Evolutionary conservation across 441 rosid species (phyloP).

Genomic region (Erodium moschatum): DNA sequence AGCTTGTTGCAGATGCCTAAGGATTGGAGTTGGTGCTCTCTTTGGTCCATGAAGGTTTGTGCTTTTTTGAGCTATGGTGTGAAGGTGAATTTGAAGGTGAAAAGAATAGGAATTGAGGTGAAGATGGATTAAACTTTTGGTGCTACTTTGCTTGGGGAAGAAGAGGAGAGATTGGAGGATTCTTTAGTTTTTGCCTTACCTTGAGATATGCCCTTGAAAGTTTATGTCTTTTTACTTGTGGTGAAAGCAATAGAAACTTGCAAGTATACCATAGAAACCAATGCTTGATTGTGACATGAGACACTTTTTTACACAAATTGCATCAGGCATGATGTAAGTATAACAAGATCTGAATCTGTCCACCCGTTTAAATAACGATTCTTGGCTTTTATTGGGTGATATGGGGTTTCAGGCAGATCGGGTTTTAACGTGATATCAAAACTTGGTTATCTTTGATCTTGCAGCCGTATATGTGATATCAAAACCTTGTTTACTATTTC

Average conservation of each 20-base stretch:
- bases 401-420: too few species aligned
- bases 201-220: not conserved
- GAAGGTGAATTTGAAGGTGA: slow-evolving; percentile 3
- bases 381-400: too few species aligned
- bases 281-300: too few species aligned
- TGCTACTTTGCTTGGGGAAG: not conserved
- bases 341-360: too few species aligned
- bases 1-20: slow-evolving; percentile 5
- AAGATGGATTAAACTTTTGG: not conserved
- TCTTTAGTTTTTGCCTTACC: not conserved
- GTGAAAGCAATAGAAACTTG: slow-evolving; percentile 10
- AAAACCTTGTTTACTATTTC: too few species aligned
- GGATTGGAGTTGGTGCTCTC: slow-evolving; percentile 4
- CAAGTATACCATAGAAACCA: not conserved
- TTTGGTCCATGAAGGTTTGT: not conserved
- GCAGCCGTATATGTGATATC: too few species aligned
- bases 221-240: not conserved
- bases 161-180: not conserved
- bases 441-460: too few species aligned
- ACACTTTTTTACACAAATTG: too few species aligned
- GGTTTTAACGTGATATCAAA: too few species aligned
- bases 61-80: not conserved
- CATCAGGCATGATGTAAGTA: too few species aligned
- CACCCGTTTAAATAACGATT: too few species aligned
- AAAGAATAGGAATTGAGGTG: not conserved